Base-by-base conservation (phyloP, 2,329 filamentous ascomycete genomes). In the Paecilomyces sp. region DNA sequence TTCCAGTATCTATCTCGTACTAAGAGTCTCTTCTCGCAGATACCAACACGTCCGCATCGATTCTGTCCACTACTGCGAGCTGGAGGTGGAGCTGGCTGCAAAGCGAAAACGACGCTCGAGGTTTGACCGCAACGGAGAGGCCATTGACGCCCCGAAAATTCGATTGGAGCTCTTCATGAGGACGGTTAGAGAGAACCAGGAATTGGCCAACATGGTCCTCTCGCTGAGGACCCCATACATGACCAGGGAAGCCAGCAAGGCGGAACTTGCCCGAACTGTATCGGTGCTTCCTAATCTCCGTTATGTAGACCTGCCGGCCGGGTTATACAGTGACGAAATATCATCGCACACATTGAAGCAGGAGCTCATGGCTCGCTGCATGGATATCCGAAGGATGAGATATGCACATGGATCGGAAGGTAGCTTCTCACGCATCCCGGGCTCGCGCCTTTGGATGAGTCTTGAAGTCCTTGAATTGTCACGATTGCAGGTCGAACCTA, bases 161-260 rank as follows among this genome's bases (percentile, higher is more conserved):
- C 87, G 93, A 33, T 82, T 97, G 56, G 84, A 86, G 67, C 82
- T 96, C 59, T 83, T 97, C 54, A 90, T 88, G 71, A 86, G 91
- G 62, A 91, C 92, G 1, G 85, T 97, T 56, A 86, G 92, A 63
- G 89, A 93, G 56, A 88, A 92, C 62, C 84, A 86, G 24, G 85
- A 78, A 55, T 74, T 96, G 54, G 91, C 88, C 34, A 79, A 83
- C 58, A 79, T 85, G 51, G 90, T 96, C 4, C 79, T 88, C 69
- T 92, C 88, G 67, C 81, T 97, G 68, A 96, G 96, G 79, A 87
- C 91, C 61, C 91, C 93, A 6, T 97, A 96, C 75, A 97, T 97
- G 93, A 88, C 93, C 58, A 87, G 93, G 60, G 91, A 97, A 77
- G 90, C 90, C 1, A 89, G 85, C 72, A 91, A 94, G 72, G 84